Conservation (phyloP, 139 green algal species). For the Chlorella sp. region DNA sequence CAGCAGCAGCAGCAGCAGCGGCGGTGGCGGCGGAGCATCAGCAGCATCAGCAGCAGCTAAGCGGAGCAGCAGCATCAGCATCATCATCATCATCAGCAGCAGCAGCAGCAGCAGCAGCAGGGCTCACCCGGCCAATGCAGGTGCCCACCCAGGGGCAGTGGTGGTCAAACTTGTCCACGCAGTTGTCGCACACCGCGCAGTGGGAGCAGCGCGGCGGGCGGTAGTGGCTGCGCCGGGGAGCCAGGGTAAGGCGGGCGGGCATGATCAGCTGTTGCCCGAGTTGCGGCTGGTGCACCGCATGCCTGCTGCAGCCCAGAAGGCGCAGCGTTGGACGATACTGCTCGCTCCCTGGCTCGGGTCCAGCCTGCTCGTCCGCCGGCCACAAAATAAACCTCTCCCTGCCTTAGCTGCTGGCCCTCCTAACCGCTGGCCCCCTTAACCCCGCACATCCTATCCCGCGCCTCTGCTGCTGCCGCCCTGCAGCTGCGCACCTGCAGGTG, state of each 20-base stretch:
- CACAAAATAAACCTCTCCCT: background rate
- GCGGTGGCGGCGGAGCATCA: no score
- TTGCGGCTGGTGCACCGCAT: background rate
- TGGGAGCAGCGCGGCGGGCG: slow-evolving; percentile 93
- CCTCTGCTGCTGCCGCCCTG: background rate
- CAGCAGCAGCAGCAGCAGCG: no score
- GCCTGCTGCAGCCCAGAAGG: background rate
- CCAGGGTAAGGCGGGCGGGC: background rate
- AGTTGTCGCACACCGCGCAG: slow-evolving; percentile 98
- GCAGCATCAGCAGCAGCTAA: no score
- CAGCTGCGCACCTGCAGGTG: slow-evolving; percentile 72
- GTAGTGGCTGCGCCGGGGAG: slow-evolving; percentile 75
- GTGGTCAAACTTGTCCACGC: slow-evolving; percentile 98
- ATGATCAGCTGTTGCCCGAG: no score
- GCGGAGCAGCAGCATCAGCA: no score
- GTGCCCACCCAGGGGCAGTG: slow-evolving; percentile 98
- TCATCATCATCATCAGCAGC: no score
- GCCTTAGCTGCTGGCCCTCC: background rate
- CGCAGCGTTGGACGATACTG: no score
- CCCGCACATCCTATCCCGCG: background rate
- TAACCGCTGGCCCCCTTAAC: background rate
- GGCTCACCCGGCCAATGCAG: slow-evolving; percentile 80
- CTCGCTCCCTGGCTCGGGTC: no score
- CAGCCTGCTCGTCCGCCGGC: no score
- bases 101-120: no score